Conservation (phyloP, 2,329 filamentous ascomycete genomes). For the Penicillium sp. region DNA sequence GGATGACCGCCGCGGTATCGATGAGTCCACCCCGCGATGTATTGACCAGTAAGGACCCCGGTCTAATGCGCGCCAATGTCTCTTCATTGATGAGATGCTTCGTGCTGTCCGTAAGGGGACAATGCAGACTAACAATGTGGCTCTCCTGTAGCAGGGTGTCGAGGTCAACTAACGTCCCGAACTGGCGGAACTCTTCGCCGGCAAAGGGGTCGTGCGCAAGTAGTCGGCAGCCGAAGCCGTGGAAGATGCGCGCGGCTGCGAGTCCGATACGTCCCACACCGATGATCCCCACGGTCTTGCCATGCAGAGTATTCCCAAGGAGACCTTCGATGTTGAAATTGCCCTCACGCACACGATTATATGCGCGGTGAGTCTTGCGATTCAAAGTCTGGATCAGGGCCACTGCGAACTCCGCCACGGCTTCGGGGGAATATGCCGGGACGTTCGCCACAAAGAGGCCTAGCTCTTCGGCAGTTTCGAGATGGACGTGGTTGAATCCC, state of each 20-base stretch:
- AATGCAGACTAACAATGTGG: constrained; percentile 59
- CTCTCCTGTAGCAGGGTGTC: constrained; percentile 47
- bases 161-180: constrained; percentile 48
- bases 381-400: constrained; percentile 59
- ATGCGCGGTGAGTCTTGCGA: constrained; percentile 59
- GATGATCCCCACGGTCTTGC: constrained; percentile 59
- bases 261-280: constrained; percentile 60
- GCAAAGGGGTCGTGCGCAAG: constrained; percentile 54
- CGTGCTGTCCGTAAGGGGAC: constrained; percentile 54
- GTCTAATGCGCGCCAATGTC: constrained; percentile 50
- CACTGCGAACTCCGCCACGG: constrained; percentile 62
- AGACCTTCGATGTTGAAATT: constrained; percentile 58
- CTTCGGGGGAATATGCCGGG: constrained; percentile 60
- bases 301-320: constrained; percentile 51
- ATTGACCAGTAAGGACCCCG: constrained; percentile 53
- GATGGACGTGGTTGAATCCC: constrained; percentile 60
- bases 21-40: constrained; percentile 60
- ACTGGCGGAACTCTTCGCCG: constrained; percentile 41
- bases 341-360: constrained; percentile 59
- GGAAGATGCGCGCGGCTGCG: constrained; percentile 53
- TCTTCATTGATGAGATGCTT: constrained; percentile 52
- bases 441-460: constrained; percentile 58
- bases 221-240: constrained; percentile 56
- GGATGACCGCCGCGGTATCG: constrained; percentile 52
- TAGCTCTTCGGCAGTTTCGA: constrained; percentile 46